Evolutionary conservation across 306 rosid species (phyloP), one percentile per base, ranked within the genome.

Genomic region (Pyrus bretschneideri): DNA sequence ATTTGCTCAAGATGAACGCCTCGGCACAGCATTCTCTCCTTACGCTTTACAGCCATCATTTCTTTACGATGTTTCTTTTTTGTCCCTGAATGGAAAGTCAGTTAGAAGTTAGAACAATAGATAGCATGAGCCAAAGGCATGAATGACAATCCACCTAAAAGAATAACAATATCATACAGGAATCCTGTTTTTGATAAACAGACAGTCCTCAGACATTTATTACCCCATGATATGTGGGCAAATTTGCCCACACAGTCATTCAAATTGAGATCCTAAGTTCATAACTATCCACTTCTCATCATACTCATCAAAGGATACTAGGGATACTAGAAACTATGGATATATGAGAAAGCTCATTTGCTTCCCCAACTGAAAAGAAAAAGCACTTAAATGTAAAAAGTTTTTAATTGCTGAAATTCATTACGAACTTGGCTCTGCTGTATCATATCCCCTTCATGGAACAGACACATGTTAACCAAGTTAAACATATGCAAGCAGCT

Each of bases 1-100:
- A 95, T 89, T 84, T 82, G 75, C 86, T 77, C 88, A 11, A 95
- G 91, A 82, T 95, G 91, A 85, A 95, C 91, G 33, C 98, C 98
- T 2, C 89, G 89, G 59, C 12, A 62, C 63, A 84, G 83, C 97
- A 92, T 90, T 87, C 97, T 89, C 63, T 83, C 93, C 76, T 88
- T 84, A 5, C 96, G 97, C 74, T 88, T 95, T 55, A 23, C 87
- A 71, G 87, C 92, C 69, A 95, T 86, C 74, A 64, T 73, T 85
- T 89, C 97, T 77, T 92, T 88, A 54, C 89, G 91, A 71, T 89
- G 83, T 82, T 86, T 92, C 93, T 95, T 92, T 73, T 90, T 95
- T 54, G 79, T 87, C 85, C 96, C 98, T 92, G 85, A 33, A 72
- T 31, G 73, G 44, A 71, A 80, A 44, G 74, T 58, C 55, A 4